Conservation (phyloP, 2,329 filamentous ascomycete genomes). For the Scorias spongiosa region DNA sequence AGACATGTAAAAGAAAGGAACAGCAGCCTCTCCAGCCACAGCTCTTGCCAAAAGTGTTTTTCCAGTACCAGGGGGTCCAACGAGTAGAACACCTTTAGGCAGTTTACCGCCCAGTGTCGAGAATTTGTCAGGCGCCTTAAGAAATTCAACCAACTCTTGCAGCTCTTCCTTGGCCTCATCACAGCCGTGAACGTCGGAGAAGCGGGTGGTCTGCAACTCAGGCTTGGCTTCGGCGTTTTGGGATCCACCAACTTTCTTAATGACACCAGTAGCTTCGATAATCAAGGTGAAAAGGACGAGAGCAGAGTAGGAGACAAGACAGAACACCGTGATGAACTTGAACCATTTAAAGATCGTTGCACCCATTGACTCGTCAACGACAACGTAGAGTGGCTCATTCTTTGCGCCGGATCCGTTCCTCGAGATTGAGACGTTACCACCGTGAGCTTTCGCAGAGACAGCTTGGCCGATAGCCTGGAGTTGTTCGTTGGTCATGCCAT, state of each 20-base stretch:
- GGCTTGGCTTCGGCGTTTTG: conserved; percentile 76
- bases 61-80: conserved; percentile 91
- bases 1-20: conserved; percentile 99
- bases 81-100: conserved; percentile 87
- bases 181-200: conserved; percentile 88
- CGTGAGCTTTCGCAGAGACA: conserved; percentile 55
- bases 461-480: conserved; percentile 70
- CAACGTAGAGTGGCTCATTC: conserved; percentile 79
- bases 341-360: conserved; percentile 77
- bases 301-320: conserved; percentile 62
- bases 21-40: conserved; percentile 89
- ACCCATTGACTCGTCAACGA: conserved; percentile 79
- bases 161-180: conserved; percentile 98
- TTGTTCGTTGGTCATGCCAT: conserved; percentile 42
- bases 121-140: conserved; percentile 86
- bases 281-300: conserved; percentile 67
- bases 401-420: conserved; percentile 53
- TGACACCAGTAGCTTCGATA: conserved; percentile 62
- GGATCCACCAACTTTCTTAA: conserved; percentile 61
- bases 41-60: conserved; percentile 92
- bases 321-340: conserved; percentile 70
- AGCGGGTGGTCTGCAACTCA: conserved; percentile 80
- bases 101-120: conserved; percentile 89
- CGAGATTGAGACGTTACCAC: conserved; percentile 47
- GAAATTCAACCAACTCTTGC: conserved; percentile 89